These are phyloP conservation scores for Trypanosoma platydactyli DNA, from an alignment of 208 protist species.

Conservation along the genomic window DNA sequence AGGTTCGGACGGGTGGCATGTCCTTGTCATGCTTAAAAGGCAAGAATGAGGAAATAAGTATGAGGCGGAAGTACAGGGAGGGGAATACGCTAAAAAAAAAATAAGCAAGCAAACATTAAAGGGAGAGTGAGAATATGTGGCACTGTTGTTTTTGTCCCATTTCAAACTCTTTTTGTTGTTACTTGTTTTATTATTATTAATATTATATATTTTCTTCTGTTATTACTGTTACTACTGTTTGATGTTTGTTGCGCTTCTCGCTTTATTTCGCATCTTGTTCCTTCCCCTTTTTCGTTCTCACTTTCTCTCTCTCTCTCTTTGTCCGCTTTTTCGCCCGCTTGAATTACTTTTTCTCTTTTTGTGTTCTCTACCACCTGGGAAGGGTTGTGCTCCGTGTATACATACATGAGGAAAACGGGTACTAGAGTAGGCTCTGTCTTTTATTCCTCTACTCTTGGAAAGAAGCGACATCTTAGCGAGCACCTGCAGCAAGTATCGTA, in stretches of 20 bases:
- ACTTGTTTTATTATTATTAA: neutral
- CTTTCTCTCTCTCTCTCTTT: constrained; percentile 4
- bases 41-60: neutral
- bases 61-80: neutral
- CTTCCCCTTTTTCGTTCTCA: neutral
- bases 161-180: neutral
- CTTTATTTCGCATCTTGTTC: constrained; percentile 20
- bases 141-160: constrained; percentile 8
- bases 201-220: neutral
- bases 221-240: neutral
- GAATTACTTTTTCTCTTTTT: neutral
- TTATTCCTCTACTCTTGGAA: neutral
- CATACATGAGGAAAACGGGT: neutral
- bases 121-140: neutral
- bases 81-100: neutral
- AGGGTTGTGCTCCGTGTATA: neutral
- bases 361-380: no score
- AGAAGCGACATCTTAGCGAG: neutral
- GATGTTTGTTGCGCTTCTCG: neutral
- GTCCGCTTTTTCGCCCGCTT: neutral
- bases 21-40: no score
- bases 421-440: constrained; percentile 3
- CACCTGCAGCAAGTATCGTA: constrained; percentile 15
- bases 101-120: neutral
- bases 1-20: no score